Percentiles rank a stretch among this genome's conserved stretches.
These are phyloP conservation scores for Debaryomycetaceae sp. DNA, from an alignment of 1,139 yeast species.

Conservation along the genomic window DNA sequence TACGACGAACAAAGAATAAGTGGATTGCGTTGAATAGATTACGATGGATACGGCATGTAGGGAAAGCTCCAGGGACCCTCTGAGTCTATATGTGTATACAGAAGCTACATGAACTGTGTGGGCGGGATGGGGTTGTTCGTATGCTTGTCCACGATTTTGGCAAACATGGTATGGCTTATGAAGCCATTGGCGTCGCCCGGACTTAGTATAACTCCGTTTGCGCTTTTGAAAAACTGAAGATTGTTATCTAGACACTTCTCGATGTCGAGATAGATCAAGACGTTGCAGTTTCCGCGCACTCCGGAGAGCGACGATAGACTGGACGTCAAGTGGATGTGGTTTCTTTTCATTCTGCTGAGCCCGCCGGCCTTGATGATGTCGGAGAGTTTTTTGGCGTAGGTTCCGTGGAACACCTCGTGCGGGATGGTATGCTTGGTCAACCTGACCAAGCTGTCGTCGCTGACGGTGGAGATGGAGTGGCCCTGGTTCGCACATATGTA, in stretches of 20 bases:
- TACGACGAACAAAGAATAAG: too few species aligned
- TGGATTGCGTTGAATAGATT: too few species aligned
- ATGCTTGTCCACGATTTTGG: conserved; percentile 23
- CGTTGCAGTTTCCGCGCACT: conserved; percentile 57
- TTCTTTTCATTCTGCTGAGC: conserved; percentile 65
- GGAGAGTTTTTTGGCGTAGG: conserved; percentile 49
- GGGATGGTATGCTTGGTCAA: conserved; percentile 22
- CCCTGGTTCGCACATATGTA: conserved; percentile 89
- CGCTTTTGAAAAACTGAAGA: conserved; percentile 57
- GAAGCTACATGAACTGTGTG: background rate
- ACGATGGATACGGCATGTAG: too few species aligned
- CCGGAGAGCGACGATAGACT: conserved; percentile 56
- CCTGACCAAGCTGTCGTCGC: conserved; percentile 34
- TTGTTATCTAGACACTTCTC: conserved; percentile 42
- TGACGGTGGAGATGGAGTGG: conserved; percentile 59
- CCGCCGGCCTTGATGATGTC: conserved; percentile 55
- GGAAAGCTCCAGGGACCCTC: too few species aligned
- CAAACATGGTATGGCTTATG: conserved; percentile 46
- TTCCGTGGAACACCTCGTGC: conserved; percentile 69
- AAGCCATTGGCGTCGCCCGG: conserved; percentile 57
- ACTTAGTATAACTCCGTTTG: conserved; percentile 73
- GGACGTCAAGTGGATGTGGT: conserved; percentile 73
- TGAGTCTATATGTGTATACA: background rate
- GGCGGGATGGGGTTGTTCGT: background rate
- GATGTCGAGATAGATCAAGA: conserved; percentile 61